Base-by-base conservation (phyloP, 208 protist species). In the Lotmaria passim region DNA sequence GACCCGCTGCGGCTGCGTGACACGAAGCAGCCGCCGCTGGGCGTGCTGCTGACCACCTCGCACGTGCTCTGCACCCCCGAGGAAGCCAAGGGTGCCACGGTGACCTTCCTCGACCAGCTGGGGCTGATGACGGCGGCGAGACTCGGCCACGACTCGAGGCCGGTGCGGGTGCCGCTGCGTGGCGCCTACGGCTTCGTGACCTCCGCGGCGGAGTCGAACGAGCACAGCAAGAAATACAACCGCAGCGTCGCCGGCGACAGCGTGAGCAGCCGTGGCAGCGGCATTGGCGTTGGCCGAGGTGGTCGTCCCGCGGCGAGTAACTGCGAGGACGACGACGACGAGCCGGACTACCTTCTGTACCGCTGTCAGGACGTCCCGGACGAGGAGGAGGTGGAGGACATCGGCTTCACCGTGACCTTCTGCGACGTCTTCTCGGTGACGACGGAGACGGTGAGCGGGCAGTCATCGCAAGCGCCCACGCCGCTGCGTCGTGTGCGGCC, bases 51-150 rank as follows among this genome's bases (percentile, higher is more conserved):
- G 17, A 93, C 91, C 23, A 93, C 91, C 8, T 90, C 87, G 3
- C 67, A 79, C 48, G 91, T 96, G 0, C 75, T 94, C 30, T 60
- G 80, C 34, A 78, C 24, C 38, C 75, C 73, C 14, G 79, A 86
- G 36, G 66, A 67, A 34, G 61, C 66, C 12, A 56, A 69, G 15
- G 61, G 48, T 2, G 52, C 66, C 19, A 85, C 65, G 0, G 84
- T 91, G 10, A 83, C 70, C 33, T 96, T 94, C 53, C 43, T 96
- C 19, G 91, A 96, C 62, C 82, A 93, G 76, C 81, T 87, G 4
- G 87, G 90, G 15, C 74, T 79, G 12, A 89, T 89, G 51, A 91
- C 84, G 23, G 74, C 64, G 19, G 83, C 83, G 14, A 53, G 65
- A 34, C 62, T 86, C 11, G 83, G 89, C 8, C 73, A 79, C 7